phyloP scores from a whole-genome alignment of 768 basidiomycete genomes.

The Brasilioporus rufonigricans region DNA sequence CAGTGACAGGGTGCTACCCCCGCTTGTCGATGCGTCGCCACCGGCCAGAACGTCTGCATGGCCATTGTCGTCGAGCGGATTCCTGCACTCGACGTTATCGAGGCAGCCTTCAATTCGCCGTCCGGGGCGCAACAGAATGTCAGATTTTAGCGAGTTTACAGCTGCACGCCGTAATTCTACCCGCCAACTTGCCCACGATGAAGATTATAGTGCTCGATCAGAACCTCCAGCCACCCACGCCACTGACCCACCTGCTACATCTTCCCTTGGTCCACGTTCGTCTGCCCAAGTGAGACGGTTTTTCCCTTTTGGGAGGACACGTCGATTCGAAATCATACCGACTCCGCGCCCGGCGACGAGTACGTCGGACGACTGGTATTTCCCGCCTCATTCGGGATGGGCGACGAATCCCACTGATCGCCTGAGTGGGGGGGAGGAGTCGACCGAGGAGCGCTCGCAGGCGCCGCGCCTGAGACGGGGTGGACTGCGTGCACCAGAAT shows the following conservation, averaged over 20 bases:
- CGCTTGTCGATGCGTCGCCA: constrained; percentile 27
- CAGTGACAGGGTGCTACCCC: constrained; percentile 28
- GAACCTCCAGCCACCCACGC: constrained; percentile 4
- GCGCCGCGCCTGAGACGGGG: constrained; percentile 62
- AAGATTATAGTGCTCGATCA: constrained; percentile 17
- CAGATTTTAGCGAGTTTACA: constrained; percentile 75
- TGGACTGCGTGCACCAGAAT: constrained; percentile 65
- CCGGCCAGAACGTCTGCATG: constrained; percentile 19
- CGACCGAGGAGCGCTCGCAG: constrained; percentile 35
- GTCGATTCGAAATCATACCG: constrained; percentile 41
- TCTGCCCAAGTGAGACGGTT: constrained; percentile 45
- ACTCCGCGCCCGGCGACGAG: constrained; percentile 30
- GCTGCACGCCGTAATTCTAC: constrained; percentile 56
- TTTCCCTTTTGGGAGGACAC: constrained; percentile 50
- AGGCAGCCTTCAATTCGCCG: constrained; percentile 66
- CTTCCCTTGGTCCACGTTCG: constrained; percentile 14
- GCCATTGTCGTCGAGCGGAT: constrained; percentile 24
- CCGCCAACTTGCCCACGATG: constrained; percentile 32
- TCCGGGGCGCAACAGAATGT: constrained; percentile 47
- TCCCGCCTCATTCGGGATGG: constrained; percentile 29
- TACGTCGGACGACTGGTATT: constrained; percentile 32
- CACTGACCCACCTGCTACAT: not conserved
- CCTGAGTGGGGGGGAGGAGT: constrained; percentile 26
- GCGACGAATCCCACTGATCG: constrained; percentile 17
- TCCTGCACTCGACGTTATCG: constrained; percentile 36